A percentile compares a stretch with the other conserved stretches of the same genome.
Conservation (phyloP, 352 stramenopile species). For the Thraustotheca clavata region DNA sequence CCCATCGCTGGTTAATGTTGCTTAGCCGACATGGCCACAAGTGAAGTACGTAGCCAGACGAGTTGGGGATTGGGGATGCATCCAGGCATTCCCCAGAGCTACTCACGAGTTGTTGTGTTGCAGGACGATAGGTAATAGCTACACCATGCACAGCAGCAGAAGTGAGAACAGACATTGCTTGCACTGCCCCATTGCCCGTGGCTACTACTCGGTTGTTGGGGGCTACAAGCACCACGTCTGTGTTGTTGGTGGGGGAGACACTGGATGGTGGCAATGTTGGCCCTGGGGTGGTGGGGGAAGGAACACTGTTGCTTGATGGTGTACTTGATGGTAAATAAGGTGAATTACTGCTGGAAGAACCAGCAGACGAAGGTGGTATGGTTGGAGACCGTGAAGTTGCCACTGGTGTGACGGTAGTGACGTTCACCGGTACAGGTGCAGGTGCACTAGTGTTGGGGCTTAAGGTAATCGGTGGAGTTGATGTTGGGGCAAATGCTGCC, state of each 20-base stretch:
- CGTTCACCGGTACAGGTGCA: background rate
- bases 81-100: background rate
- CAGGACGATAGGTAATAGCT: background rate
- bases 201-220: background rate
- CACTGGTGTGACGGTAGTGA: background rate
- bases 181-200: background rate
- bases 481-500: background rate
- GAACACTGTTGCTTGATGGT: background rate
- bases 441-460: background rate
- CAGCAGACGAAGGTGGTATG: background rate
- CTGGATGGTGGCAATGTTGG: background rate
- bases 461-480: background rate
- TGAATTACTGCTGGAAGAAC: background rate
- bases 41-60: background rate
- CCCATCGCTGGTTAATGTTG: constrained; percentile 1
- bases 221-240: background rate
- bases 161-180: background rate
- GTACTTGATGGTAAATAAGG: background rate
- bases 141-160: background rate
- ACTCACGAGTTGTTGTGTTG: background rate
- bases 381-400: background rate
- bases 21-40: background rate
- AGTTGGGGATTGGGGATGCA: background rate
- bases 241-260: background rate
- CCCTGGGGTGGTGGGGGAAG: background rate